These are phyloP conservation scores for Solanum hybrid DNA, from an alignment of 305 asterid species.

Conservation along the genomic window DNA sequence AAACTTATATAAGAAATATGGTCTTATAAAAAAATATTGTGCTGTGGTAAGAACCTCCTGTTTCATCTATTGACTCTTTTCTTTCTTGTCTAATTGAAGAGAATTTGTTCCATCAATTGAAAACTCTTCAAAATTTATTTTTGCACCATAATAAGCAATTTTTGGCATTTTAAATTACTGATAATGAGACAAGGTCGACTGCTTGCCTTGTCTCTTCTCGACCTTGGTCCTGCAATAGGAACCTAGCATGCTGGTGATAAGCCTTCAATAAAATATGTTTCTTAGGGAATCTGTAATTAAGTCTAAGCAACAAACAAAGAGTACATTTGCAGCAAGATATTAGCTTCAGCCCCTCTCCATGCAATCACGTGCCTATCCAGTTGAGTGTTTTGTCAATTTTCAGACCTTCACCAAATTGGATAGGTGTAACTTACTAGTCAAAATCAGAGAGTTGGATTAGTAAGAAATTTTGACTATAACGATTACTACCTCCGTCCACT, in stretches of 20 bases:
- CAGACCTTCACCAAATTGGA: background rate
- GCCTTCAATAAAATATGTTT: background rate
- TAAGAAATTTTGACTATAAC: background rate
- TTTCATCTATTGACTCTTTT: background rate
- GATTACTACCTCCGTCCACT: background rate
- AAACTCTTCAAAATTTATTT: background rate
- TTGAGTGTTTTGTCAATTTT: background rate
- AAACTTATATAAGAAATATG: background rate
- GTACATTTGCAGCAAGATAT: constrained; percentile 43
- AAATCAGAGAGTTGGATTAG: background rate
- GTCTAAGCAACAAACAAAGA: constrained; percentile 28
- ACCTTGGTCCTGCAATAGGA: constrained; percentile 2
- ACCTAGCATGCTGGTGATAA: constrained; percentile 4
- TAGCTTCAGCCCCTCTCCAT: constrained; percentile 38
- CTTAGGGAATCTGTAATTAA: constrained; percentile 49
- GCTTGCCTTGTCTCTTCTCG: background rate
- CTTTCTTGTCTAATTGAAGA: background rate
- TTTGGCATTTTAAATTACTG: background rate
- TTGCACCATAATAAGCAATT: background rate
- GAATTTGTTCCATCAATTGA: background rate
- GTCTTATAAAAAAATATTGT: background rate
- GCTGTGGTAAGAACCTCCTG: background rate
- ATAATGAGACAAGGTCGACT: background rate
- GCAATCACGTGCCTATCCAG: constrained; percentile 37
- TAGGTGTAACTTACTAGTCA: background rate